Base-by-base conservation (phyloP, 371 early-diverging fungal species). In the Apophysomyces elegans region DNA sequence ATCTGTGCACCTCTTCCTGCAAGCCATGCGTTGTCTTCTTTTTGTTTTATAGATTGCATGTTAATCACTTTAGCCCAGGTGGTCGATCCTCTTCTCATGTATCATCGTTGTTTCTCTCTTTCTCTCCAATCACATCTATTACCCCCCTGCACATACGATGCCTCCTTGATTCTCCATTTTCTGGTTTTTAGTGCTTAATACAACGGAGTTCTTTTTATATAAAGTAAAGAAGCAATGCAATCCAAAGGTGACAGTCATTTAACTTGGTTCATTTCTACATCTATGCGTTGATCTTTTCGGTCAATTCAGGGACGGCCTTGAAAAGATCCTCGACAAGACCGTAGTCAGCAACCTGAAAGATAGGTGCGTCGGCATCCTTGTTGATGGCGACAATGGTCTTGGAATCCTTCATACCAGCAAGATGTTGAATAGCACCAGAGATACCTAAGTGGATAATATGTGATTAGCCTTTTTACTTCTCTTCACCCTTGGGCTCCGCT, bases 381-480 rank as follows among this genome's bases (percentile, higher is more conserved):
- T 99, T 99, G 80, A 99, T 97, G 61, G 97, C 95, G 39, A 97
- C 98, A 82, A 99, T 99, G 56, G 91, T 91, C 87, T 99, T 99
- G 81, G 92, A 92, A 72, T 99, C 99, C 87, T 99, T 99, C 99
- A 98, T 98, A 75, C 99, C 99, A 54, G 97, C 97, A 83, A 98
- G 77, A 75, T 97, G 97, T 89, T 95, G 95, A 73, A 99, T 99
- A 61, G 98, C 99, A 61, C 99, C 99, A 16, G 96, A 96, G 64
- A 99, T 96, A 71, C 93, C 89, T 77, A 75, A 39, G 43, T 62
- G 1, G 50, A 61, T 21, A 50, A 46, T 50, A 62, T 26, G 13
- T 56, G 7, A 56, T 56, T 14, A 56, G 14, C 14, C 56, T 56
- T 13, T 37, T 18, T 12, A 3, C 37, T 21, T 16, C 45, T 14